Evolutionary conservation across 176 grass and related monocot genomes (phyloP), one percentile per base, ranked within the genome.

Genomic region (Oropetium thomaeum): DNA sequence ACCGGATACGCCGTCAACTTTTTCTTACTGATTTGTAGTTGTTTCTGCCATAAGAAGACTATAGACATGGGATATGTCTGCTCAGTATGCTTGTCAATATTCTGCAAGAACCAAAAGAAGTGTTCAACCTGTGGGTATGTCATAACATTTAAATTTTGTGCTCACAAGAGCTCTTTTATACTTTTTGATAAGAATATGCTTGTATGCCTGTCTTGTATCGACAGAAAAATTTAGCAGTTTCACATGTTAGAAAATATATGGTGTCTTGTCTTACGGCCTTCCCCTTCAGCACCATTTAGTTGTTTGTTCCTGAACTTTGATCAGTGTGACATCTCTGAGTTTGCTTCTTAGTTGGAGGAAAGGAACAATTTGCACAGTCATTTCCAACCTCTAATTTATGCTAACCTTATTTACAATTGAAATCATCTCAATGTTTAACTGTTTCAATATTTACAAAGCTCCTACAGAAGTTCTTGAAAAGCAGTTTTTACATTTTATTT

Each of bases 41-140:
- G 95, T 83, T 97, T 97, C 85, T 97, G 95, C 74, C 91, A 97
- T 70, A 97, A 97, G 80, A 93, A 92, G 84, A 97, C 91, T 31
- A 97, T 97, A 66, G 91, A 97, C 85, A 89, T 89, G 88, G 95
- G 95, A 67, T 97, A 89, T 54, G 95, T 98, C 22, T 98, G 95
- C 77, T 98, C 91, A 71, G 89, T 98, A 82, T 98, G 95, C 75
- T 82, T 98, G 68, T 98, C 95, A 67, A 98, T 98, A 86, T 98
- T 92, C 78, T 98, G 95, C 91, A 94, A 92, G 84, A 86, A 94
- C 51, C 95, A 94, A 80, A 98, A 89, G 84, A 98, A 89, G 53
- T 94, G 95, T 85, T 92, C 95, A 10, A 98, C 95, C 44, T 98
- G 95, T 76, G 91, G 95, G 86, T 98, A 79, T 67, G 86, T 89